phyloP scores from a whole-genome alignment of 169 alveolate genomes.

The Neospora caninum region DNA sequence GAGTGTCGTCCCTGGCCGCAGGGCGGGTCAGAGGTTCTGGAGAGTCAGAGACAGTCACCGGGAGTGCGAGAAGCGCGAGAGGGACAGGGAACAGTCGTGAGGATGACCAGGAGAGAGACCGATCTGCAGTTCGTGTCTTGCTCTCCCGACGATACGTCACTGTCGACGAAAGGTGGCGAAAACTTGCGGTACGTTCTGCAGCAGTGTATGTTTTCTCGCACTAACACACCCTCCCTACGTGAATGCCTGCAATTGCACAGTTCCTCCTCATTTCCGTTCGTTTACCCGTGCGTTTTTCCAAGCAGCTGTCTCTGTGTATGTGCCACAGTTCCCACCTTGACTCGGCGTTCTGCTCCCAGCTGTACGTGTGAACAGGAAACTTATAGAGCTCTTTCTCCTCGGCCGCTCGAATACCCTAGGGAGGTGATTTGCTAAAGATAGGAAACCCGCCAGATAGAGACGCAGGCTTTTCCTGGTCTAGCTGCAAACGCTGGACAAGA shows the following conservation, averaged over 20 bases:
- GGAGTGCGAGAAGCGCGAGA: not conserved
- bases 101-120: not conserved
- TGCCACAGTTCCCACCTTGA: too few species aligned
- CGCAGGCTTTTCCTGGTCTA: too few species aligned
- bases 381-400: too few species aligned
- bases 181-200: not conserved
- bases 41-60: not conserved
- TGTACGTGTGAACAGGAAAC: too few species aligned
- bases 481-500: too few species aligned
- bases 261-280: too few species aligned
- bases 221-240: not conserved
- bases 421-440: too few species aligned
- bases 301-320: too few species aligned
- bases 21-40: not conserved
- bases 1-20: not conserved
- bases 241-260: not conserved
- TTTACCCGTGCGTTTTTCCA: too few species aligned
- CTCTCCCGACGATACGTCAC: constrained; percentile 13
- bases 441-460: too few species aligned
- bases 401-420: too few species aligned
- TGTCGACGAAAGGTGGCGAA: constrained; percentile 7
- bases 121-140: not conserved
- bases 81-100: not conserved
- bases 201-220: not conserved
- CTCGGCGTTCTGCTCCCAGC: too few species aligned